A percentile compares a stretch with the other conserved stretches of the same genome.
Evolutionary conservation across 2,329 filamentous ascomycete genomes (phyloP).

Genomic region (Chaetomium olivaceum): DNA sequence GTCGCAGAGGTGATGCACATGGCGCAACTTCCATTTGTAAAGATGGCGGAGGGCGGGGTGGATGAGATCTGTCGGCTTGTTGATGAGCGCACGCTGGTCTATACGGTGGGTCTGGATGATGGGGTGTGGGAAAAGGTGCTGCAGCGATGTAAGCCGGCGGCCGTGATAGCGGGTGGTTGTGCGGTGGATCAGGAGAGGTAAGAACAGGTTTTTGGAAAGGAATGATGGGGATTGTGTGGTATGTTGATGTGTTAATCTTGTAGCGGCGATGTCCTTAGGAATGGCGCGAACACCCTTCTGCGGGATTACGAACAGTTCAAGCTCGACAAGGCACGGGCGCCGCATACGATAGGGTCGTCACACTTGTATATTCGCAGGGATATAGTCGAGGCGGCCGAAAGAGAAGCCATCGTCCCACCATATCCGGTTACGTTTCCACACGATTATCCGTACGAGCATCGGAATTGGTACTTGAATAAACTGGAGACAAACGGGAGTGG

Average conservation of each 20-base stretch:
- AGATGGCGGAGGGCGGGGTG: background rate
- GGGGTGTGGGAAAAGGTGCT: background rate
- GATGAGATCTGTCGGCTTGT: background rate
- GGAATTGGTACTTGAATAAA: constrained; percentile 13
- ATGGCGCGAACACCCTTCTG: background rate
- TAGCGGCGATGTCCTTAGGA: background rate
- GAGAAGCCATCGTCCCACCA: constrained; percentile 13
- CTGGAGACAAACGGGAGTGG: background rate
- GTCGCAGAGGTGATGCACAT: background rate
- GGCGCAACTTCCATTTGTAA: constrained; percentile 6
- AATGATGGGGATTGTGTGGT: background rate
- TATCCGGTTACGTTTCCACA: constrained; percentile 16
- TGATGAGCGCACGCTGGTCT: constrained; percentile 21
- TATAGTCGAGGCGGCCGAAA: background rate
- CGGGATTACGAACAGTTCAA: constrained; percentile 14
- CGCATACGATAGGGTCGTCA: constrained; percentile 17
- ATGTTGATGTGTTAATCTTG: background rate
- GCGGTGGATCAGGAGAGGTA: background rate
- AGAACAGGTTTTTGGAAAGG: background rate
- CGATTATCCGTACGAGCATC: background rate
- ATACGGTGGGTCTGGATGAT: constrained; percentile 1
- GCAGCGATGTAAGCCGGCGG: constrained; percentile 8
- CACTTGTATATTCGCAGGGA: constrained; percentile 21
- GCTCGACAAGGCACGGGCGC: constrained; percentile 3
- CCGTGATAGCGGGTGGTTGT: constrained; percentile 6